Percentiles rank a stretch among this genome's conserved stretches.
These are phyloP conservation scores for Cardamine resedifolia DNA, from an alignment of 345 rosid species.

Conservation along the genomic window DNA sequence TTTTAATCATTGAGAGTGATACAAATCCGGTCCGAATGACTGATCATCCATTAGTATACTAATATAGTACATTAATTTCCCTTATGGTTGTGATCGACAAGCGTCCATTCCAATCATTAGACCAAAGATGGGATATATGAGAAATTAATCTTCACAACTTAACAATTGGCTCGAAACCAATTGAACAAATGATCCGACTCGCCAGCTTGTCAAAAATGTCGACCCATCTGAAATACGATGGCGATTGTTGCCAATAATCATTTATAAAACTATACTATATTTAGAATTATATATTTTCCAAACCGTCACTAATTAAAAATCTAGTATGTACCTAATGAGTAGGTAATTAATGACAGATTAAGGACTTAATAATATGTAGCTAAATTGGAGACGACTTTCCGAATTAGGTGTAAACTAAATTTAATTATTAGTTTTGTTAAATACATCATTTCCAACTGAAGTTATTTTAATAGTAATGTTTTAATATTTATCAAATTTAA, in stretches of 20 bases:
- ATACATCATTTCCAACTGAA: neutral
- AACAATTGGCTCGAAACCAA: neutral
- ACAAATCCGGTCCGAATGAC: too few species aligned
- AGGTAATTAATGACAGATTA: slow-evolving; percentile 18
- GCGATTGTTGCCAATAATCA: neutral
- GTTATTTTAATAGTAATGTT: neutral
- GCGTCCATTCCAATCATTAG: neutral
- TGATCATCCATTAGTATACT: too few species aligned
- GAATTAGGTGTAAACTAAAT: neutral
- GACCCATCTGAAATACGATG: neutral
- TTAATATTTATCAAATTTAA: neutral
- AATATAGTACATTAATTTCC: neutral
- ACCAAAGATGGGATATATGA: neutral
- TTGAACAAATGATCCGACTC: neutral
- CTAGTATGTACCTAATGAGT: neutral
- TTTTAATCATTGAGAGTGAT: too few species aligned
- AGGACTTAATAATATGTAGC: neutral
- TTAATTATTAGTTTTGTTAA: neutral
- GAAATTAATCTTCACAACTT: neutral
- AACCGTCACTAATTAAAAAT: neutral
- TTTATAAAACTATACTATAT: neutral
- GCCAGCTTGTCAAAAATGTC: slow-evolving; percentile 1
- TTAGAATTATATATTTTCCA: neutral
- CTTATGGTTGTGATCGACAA: neutral
- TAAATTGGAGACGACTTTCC: neutral